Percentiles rank a stretch among this genome's conserved stretches.
Evolutionary conservation across 2,329 filamentous ascomycete genomes (phyloP).

Genomic region (Epichloe amarillans): DNA sequence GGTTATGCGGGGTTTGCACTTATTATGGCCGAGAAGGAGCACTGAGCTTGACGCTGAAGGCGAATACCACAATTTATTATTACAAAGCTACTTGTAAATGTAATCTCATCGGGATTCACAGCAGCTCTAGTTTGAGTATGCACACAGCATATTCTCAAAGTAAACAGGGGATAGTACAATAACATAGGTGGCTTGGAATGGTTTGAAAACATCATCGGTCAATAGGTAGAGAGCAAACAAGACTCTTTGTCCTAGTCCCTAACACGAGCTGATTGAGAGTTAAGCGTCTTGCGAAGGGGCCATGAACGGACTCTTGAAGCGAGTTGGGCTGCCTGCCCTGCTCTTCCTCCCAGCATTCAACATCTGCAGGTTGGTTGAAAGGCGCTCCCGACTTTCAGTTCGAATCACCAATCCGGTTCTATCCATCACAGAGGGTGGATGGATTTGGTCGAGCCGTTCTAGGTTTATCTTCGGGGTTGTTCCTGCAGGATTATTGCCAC

Average conservation of each 20-base stretch:
- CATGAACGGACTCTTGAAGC: conserved; percentile 45
- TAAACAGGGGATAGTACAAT: neutral
- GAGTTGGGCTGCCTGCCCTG: conserved; percentile 42
- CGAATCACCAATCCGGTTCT: conserved; percentile 64
- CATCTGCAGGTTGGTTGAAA: conserved; percentile 44
- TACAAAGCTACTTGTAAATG: neutral
- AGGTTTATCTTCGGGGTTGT: conserved; percentile 50
- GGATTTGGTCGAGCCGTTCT: conserved; percentile 35
- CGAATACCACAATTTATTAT: neutral
- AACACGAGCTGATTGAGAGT: conserved; percentile 1
- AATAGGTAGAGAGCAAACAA: neutral
- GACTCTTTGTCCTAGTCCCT: neutral
- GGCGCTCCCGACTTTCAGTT: conserved; percentile 74
- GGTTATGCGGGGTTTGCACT: no score
- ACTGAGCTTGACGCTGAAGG: no score
- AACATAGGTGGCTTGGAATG: neutral
- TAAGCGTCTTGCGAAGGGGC: conserved; percentile 32
- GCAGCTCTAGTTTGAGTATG: neutral
- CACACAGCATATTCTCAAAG: neutral
- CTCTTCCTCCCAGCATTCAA: conserved; percentile 44
- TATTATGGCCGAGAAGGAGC: no score
- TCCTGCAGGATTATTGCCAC: conserved; percentile 50
- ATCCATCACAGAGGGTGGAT: conserved; percentile 36
- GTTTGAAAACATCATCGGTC: neutral
- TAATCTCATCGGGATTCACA: no score